Percentiles rank a stretch among this genome's conserved stretches.
These are phyloP conservation scores for Candida sakaeoensis DNA, from an alignment of 805 yeast species.

Conservation along the genomic window DNA sequence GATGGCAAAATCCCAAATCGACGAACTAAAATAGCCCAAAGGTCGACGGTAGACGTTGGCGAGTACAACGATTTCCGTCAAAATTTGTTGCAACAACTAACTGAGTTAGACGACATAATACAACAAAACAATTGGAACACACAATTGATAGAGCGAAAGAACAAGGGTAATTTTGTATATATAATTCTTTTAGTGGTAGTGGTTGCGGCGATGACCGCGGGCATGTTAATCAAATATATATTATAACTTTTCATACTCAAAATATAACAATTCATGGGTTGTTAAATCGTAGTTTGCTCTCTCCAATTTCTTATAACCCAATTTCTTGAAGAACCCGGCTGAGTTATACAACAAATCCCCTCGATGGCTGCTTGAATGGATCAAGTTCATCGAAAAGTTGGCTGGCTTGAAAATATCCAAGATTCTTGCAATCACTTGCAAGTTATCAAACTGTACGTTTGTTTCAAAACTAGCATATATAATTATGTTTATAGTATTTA, in stretches of 20 bases:
- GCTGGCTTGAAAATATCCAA: conserved; percentile 69
- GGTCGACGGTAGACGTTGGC: neutral
- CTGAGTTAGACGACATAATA: too few relatives aligned
- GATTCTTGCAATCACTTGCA: conserved; percentile 57
- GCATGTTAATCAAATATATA: too few relatives aligned
- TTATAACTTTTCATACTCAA: conserved; percentile 49
- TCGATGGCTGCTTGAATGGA: conserved; percentile 14
- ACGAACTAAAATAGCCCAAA: neutral
- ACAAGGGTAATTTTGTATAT: too few relatives aligned
- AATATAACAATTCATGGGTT: conserved; percentile 64
- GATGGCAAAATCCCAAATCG: neutral
- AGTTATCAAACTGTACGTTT: conserved; percentile 60
- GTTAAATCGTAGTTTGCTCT: conserved; percentile 70
- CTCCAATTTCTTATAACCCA: conserved; percentile 58
- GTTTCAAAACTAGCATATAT: conserved; percentile 90
- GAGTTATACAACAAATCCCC: conserved; percentile 14
- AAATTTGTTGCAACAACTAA: too few relatives aligned
- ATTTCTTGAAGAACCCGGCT: conserved; percentile 26
- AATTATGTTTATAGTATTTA: neutral
- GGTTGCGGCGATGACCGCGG: too few relatives aligned
- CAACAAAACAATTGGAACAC: too few relatives aligned
- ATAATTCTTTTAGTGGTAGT: too few relatives aligned
- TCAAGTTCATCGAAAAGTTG: conserved; percentile 55
- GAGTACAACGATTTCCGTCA: neutral
- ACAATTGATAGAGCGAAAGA: too few relatives aligned